Evolutionary conservation across 352 stramenopile species (phyloP).

Genomic region (Elongisporangium senticosum): DNA sequence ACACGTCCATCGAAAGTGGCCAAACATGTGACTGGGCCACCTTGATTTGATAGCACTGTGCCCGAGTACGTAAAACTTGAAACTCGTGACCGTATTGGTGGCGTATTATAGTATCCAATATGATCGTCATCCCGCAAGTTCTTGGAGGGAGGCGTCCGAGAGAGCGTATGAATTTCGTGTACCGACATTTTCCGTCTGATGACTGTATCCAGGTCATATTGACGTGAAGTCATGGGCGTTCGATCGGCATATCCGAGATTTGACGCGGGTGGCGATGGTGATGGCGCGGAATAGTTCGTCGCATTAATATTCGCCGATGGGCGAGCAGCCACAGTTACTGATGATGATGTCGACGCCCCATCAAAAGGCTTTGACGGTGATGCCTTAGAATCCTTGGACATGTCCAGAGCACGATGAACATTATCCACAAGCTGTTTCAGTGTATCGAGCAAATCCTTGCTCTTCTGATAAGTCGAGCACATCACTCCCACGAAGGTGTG

Average conservation of each 20-base stretch:
- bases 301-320: neutral
- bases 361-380: constrained; percentile 15
- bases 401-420: constrained; percentile 65
- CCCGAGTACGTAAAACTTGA: constrained; percentile 20
- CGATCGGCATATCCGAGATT: neutral
- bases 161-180: constrained; percentile 22
- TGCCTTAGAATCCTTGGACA: constrained; percentile 67
- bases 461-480: constrained; percentile 80
- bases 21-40: constrained; percentile 46
- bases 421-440: constrained; percentile 80
- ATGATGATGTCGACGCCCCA: neutral
- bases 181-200: constrained; percentile 77
- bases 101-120: constrained; percentile 9
- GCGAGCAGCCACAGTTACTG: neutral
- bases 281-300: constrained; percentile 1
- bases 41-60: constrained; percentile 14
- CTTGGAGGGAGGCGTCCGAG: constrained; percentile 4
- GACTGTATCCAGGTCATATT: constrained; percentile 76
- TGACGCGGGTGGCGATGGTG: neutral
- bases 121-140: constrained; percentile 3
- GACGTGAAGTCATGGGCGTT: constrained; percentile 31
- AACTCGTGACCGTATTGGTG: constrained; percentile 14
- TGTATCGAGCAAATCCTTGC: constrained; percentile 54
- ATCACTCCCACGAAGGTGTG: constrained; percentile 78
- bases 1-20: constrained; percentile 42